Evolutionary conservation across 331 rosid genomes (phyloP), one percentile per base, ranked within the genome.

Genomic region (Malus hybrid): DNA sequence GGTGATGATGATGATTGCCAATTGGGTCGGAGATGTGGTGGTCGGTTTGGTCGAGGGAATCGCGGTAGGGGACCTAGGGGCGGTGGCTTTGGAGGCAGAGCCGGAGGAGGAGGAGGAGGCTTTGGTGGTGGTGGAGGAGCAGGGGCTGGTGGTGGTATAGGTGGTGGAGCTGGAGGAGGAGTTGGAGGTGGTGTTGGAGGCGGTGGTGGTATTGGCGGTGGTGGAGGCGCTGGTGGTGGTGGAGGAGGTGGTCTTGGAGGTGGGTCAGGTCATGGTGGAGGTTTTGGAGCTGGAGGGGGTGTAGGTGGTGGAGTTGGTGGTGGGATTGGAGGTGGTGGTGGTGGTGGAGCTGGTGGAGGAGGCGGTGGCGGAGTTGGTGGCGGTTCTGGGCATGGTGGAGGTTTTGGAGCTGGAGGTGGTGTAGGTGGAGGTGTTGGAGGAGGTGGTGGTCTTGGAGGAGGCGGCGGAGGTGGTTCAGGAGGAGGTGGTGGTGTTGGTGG

Each of bases 1-100:
- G 84, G 46, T 64, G 48, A 83, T 56, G 85, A 42, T 11, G 84
- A 82, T 60, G 87, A 83, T 61, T 88, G 98, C 67, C 74, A 78
- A 66, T 88, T 77, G 79, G 84, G 87, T 1, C 76, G 88, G 46
- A 70, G 87, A 1, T 29, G 77, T 29, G 79, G 87, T 33, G 76
- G 70, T 28, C n/a, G 85, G 58, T 82, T 57, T 63, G 83, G 82
- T 15, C 78, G 85, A 50, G 87, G 79, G 53, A 77, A 73, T 10
- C 74, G 66, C 5, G 70, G 58, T 33, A 69, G 74, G 30, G 70
- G 80, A 6, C 63, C 80, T 6, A 24, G 80, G 28, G 71, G 75
- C 14, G 71, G 79, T 6, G 75, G 66, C 20, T 14, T 28, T 28
- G 86, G 86, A 20, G 66, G 81, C 1, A 76, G 82, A 26, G 63